Evolutionary conservation across 2,329 filamentous ascomycete species (phyloP).

Genomic region (Aureobasidium namibiae): DNA sequence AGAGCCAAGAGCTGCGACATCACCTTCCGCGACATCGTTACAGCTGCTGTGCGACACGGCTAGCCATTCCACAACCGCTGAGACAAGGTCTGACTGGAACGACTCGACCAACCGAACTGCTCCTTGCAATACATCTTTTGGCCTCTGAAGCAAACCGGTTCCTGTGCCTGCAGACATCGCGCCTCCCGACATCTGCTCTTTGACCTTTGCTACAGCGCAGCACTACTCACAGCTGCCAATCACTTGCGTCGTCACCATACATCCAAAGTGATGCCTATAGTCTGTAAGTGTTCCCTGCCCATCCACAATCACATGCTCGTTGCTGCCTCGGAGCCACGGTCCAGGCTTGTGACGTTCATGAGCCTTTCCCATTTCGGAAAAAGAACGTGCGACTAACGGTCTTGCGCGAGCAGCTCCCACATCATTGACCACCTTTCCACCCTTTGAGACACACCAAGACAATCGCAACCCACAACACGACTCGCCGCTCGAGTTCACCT

Average conservation of each 20-base stretch:
- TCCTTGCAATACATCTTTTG: background rate
- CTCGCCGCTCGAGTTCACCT: constrained; percentile 27
- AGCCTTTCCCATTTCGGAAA: background rate
- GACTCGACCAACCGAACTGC: background rate
- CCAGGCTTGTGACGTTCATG: background rate
- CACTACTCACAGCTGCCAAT: background rate
- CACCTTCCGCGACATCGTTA: constrained; percentile 1
- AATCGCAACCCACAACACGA: constrained; percentile 23
- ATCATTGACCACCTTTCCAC: constrained; percentile 26
- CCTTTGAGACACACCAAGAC: constrained; percentile 23
- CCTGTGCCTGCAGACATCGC: constrained; percentile 8
- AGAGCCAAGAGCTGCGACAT: background rate
- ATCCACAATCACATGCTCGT: constrained; percentile 2
- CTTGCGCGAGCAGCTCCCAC: constrained; percentile 13
- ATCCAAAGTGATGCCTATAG: constrained; percentile 14
- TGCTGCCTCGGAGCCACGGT: constrained; percentile 1
- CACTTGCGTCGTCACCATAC: background rate
- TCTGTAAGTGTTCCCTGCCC: constrained; percentile 11
- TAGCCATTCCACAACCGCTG: constrained; percentile 9
- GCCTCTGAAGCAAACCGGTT: constrained; percentile 4
- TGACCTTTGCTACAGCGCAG: background rate
- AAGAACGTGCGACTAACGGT: background rate
- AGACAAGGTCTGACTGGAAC: constrained; percentile 9
- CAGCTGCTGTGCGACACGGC: constrained; percentile 12
- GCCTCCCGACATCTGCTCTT: background rate